Base-by-base conservation (phyloP, 257 asterid genomes). In the Verbena officinalis region DNA sequence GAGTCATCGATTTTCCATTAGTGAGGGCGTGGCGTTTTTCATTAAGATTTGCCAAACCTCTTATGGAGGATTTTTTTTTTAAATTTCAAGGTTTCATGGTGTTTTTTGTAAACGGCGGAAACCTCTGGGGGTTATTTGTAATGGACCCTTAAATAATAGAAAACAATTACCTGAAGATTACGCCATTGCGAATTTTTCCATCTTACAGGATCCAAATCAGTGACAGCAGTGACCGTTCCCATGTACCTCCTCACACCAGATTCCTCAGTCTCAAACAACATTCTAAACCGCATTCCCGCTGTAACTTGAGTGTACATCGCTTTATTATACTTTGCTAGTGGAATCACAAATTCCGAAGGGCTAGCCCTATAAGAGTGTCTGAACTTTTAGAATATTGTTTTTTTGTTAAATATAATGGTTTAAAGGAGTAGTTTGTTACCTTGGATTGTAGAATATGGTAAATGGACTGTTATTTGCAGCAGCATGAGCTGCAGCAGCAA, bases 401-500 rank as follows among this genome's bases (percentile, higher is more conserved):
- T 62, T 59, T 9, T 19, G n/a, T n/a, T 43, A 62, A 19, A 36
- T 14, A 60, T 14, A 38, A 21, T 23, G 57, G 36, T 3, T 48
- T 31, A 17, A 5, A 1, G 36, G 33, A 1, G 7, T 39, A 8
- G 33, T 36, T 36, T 39, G 51, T 44, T 62, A 92, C 98, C 98
- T 89, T 23, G 98, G 98, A 73, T 92, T 92, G 70, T 83, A 94
- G 77, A 90, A 94, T 44, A 94, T 80, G 60, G 95, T 88, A 70
- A 94, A 90, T 0, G 96, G 95, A 75, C 95, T 94, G 76, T 78
- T 90, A 74, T 88, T 94, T 22, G 97, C 93, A 64, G 99, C 95
- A 30, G 99, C 99, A 75, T 94, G 99, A 65, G 99, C 97, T 13
- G 97, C 99, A 61, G 99, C 99, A 62, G 97, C 99, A 62, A 94